Conservation (phyloP, 2,329 filamentous ascomycete species). For the Colletotrichum camelliae region DNA sequence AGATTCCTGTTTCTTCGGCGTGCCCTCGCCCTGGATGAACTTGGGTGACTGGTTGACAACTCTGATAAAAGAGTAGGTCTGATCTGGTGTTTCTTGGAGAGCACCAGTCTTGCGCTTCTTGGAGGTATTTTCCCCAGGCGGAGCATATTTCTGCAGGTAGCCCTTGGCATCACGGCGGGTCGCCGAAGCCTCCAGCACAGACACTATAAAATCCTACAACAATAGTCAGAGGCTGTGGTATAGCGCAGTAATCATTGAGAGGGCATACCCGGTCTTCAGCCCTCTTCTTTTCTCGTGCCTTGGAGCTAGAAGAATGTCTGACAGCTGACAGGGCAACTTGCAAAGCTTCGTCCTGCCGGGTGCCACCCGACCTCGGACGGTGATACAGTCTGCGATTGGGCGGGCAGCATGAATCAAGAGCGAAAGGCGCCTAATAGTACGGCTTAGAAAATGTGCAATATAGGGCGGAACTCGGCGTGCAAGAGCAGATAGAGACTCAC, state of each 20-base stretch:
- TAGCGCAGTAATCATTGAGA: not conserved
- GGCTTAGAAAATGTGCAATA: not conserved
- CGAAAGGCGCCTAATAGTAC: not conserved
- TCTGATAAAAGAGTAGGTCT: slow-evolving; percentile 28
- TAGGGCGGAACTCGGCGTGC: not conserved
- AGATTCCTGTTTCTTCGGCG: not conserved
- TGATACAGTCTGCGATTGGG: slow-evolving; percentile 12
- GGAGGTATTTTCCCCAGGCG: not conserved
- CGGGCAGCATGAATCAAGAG: slow-evolving; percentile 3
- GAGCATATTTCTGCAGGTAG: slow-evolving; percentile 84
- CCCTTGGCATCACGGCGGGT: slow-evolving; percentile 92
- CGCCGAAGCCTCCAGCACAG: slow-evolving; percentile 84
- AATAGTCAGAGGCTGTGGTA: slow-evolving; percentile 3
- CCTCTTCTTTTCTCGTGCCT: slow-evolving; percentile 45
- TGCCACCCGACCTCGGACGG: slow-evolving; percentile 3
- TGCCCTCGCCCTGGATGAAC: slow-evolving; percentile 43
- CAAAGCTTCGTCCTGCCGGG: slow-evolving; percentile 10
- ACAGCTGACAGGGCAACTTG: slow-evolving; percentile 14
- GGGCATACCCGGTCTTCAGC: slow-evolving; percentile 50
- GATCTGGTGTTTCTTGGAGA: not conserved
- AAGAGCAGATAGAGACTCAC: not conserved
- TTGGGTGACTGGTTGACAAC: slow-evolving; percentile 36
- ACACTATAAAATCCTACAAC: slow-evolving; percentile 79
- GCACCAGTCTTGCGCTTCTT: not conserved
- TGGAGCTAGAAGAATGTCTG: slow-evolving; percentile 12